phyloP scores from a whole-genome alignment of 208 protist genomes.

The Zelonia costaricensis region DNA sequence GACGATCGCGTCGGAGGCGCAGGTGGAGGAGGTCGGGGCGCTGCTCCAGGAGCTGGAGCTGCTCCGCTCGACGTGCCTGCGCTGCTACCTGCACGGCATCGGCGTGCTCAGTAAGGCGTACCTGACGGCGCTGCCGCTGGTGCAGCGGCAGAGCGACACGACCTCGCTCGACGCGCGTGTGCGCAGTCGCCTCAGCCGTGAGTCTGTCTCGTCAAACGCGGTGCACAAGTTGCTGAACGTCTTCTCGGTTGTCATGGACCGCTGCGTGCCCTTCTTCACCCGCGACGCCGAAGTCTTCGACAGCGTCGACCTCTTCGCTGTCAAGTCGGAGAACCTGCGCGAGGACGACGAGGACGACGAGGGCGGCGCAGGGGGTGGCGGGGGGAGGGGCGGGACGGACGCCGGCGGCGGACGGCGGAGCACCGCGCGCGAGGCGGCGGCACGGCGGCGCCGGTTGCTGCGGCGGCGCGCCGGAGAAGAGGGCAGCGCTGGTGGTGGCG shows the following conservation, averaged over 20 bases:
- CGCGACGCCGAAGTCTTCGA: constrained; percentile 69
- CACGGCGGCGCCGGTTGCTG: constrained; percentile 24
- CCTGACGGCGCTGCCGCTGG: constrained; percentile 61
- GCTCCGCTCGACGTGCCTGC: constrained; percentile 59
- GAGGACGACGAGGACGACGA: constrained; percentile 13
- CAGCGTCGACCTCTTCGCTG: constrained; percentile 73
- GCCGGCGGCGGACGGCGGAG: not conserved
- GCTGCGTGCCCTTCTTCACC: constrained; percentile 69
- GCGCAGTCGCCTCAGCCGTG: constrained; percentile 75
- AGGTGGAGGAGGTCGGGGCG: constrained; percentile 64
- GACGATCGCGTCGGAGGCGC: constrained; percentile 38
- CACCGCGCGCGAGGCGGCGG: not conserved
- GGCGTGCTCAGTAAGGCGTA: constrained; percentile 85
- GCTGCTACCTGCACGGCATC: constrained; percentile 74
- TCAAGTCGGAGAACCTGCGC: constrained; percentile 47
- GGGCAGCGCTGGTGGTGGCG: not conserved
- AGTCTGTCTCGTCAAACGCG: constrained; percentile 71
- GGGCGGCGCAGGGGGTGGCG: constrained; percentile 3
- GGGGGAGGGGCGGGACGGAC: too few relatives aligned
- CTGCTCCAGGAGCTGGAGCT: constrained; percentile 80
- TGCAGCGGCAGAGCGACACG: constrained; percentile 35
- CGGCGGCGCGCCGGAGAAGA: constrained; percentile 11
- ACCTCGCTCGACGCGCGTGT: constrained; percentile 49
- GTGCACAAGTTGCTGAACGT: constrained; percentile 85
- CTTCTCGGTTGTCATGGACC: constrained; percentile 80